Conservation (phyloP, 2,329 filamentous ascomycete genomes). For the Fusarium miscanthi region DNA sequence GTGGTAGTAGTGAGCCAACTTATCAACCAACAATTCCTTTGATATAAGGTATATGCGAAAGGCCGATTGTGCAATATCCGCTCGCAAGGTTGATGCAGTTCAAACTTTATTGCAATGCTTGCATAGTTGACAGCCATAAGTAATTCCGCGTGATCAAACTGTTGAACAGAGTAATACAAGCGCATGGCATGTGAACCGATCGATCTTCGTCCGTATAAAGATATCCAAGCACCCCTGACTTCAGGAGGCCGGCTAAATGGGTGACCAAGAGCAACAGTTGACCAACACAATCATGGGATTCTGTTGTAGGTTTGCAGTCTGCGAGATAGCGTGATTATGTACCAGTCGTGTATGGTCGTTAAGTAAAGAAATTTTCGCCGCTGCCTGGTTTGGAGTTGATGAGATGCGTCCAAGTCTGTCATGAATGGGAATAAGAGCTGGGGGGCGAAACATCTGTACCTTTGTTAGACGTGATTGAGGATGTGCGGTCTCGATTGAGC, state of each 20-base stretch:
- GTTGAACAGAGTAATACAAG: background rate
- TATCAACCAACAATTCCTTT: background rate
- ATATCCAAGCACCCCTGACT: conserved; percentile 19
- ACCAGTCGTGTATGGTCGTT: background rate
- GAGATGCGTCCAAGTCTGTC: background rate
- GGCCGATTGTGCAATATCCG: background rate
- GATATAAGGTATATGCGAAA: background rate
- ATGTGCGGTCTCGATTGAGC: background rate
- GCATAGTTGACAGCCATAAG: background rate
- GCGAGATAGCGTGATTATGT: background rate
- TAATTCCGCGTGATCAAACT: background rate
- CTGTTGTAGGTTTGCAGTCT: background rate
- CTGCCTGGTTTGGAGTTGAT: background rate
- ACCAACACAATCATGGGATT: background rate
- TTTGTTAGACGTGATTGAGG: too few relatives aligned
- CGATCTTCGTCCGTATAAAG: background rate
- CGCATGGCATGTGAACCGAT: background rate
- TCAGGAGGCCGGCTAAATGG: conserved; percentile 9
- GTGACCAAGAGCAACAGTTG: background rate
- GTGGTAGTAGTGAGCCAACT: background rate
- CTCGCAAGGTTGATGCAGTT: background rate
- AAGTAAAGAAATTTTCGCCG: background rate
- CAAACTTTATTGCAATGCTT: background rate
- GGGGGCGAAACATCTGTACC: background rate
- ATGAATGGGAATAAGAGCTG: background rate